phyloP scores from a whole-genome alignment of 768 basidiomycete species.

The Termitomyces sp. region DNA sequence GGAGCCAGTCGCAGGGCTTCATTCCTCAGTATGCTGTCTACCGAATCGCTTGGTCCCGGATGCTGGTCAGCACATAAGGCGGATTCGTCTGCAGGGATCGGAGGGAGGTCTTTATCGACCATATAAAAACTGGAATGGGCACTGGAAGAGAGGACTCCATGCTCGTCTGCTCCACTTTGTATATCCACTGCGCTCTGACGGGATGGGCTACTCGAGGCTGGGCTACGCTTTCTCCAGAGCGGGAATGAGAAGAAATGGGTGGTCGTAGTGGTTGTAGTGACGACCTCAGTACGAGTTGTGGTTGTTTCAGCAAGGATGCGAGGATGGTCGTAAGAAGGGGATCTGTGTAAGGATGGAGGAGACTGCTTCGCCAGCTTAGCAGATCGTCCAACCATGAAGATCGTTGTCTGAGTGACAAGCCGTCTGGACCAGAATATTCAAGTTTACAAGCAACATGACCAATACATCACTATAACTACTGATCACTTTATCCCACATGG shows the following conservation, averaged over 20 bases:
- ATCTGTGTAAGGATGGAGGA: slow-evolving; percentile 7
- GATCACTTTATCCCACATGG: neutral
- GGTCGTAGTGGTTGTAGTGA: slow-evolving; percentile 43
- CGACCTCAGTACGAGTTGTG: slow-evolving; percentile 40
- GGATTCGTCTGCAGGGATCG: slow-evolving; percentile 30
- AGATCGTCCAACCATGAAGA: slow-evolving; percentile 22
- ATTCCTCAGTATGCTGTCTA: neutral
- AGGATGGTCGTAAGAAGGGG: slow-evolving; percentile 31
- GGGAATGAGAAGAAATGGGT: slow-evolving; percentile 66
- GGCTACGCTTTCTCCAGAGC: slow-evolving; percentile 53
- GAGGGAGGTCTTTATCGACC: slow-evolving; percentile 48
- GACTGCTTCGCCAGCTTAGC: slow-evolving; percentile 6
- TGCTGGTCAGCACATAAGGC: neutral
- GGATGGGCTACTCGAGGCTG: slow-evolving; percentile 21
- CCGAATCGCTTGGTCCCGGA: neutral
- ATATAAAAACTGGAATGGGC: slow-evolving; percentile 16
- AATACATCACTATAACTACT: neutral
- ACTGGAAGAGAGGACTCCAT: slow-evolving; percentile 15
- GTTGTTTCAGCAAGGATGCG: slow-evolving; percentile 39
- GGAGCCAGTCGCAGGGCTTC: neutral
- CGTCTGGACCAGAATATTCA: neutral
- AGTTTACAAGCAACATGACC: slow-evolving; percentile 3
- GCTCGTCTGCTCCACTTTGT: slow-evolving; percentile 17
- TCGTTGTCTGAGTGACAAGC: neutral
- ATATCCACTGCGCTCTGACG: slow-evolving; percentile 20